These are phyloP conservation scores for Cyberlindnera bimundalis DNA, from an alignment of 805 yeast genomes.

Conservation along the genomic window DNA sequence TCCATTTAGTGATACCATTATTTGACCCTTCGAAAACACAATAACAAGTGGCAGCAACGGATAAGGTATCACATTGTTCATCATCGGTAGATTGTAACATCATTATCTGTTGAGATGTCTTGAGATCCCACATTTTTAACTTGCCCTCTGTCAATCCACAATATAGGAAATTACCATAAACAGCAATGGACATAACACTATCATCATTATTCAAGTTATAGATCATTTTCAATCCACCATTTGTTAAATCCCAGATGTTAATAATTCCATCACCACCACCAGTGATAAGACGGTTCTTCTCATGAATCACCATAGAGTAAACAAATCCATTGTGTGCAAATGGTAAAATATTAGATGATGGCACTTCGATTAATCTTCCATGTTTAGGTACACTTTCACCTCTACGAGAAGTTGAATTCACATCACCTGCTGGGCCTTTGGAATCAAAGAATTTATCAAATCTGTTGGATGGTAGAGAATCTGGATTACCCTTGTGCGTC, in stretches of 20 bases:
- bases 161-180: constrained; percentile 65
- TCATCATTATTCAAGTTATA: constrained; percentile 58
- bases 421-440: constrained; percentile 69
- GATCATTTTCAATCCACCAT: constrained; percentile 23
- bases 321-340: constrained; percentile 94
- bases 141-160: constrained; percentile 77
- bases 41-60: constrained; percentile 53
- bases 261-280: constrained; percentile 92
- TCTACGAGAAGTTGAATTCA: background rate
- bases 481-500: constrained; percentile 29
- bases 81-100: constrained; percentile 35
- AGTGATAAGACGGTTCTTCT: constrained; percentile 44
- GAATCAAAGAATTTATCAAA: constrained; percentile 89
- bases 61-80: constrained; percentile 47
- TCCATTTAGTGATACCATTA: constrained; percentile 48
- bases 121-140: constrained; percentile 83
- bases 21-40: constrained; percentile 59
- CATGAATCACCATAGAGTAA: constrained; percentile 49
- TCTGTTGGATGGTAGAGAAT: constrained; percentile 57
- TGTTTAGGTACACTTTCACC: constrained; percentile 3
- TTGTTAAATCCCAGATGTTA: constrained; percentile 67
- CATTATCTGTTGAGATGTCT: constrained; percentile 67
- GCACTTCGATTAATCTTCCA: constrained; percentile 57
- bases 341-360: constrained; percentile 57
- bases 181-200: constrained; percentile 66